Base-by-base conservation (phyloP, 2,329 filamentous ascomycete species). In the Chrysoporthe deuterocubensis region DNA sequence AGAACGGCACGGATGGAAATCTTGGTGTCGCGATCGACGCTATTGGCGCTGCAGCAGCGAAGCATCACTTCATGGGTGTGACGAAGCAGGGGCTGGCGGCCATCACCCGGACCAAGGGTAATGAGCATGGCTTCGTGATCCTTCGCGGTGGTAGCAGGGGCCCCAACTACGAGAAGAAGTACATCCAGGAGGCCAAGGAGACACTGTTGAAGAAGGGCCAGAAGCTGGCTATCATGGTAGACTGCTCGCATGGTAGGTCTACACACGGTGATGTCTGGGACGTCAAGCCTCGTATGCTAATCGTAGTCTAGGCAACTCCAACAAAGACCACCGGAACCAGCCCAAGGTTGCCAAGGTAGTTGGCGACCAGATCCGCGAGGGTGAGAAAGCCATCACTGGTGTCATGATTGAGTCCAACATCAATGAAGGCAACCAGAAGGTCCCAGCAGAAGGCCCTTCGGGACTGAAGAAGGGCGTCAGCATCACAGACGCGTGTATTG, bases 341-440 rank as follows among this genome's bases (percentile, higher is more conserved):
- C 96, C 96, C 75, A 91, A 95, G 82, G 95, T 98, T 57, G 94
- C 95, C 71, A 88, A 91, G 78, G 86, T 85, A 64, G 84, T 99
- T 70, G 91, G 87, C 43, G 92, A 97, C 65, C 95, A 99, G 83
- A 85, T 99, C 71, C 89, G 91, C 63, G 90, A 91, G 72, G 95
- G 95, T 69, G 93, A 99, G 83, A 90, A 88, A 68, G 90, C 89
- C 72, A 97, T 99, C 75, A 88, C 98, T 72, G 96, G 94, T 78
- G 93, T 98, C 77, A 99, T 99, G 95, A 97, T 99, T 74, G 95
- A 99, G 84, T 97, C 93, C 76, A 95, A 98, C 82, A 95, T 98
- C 85, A 89, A 95, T 80, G 96, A 97, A 82, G 87, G 89, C 72
- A 93, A 90, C 84, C 91, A 94, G 77, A 97, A 97, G 84, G 92